Percentiles rank a stretch among this genome's conserved stretches.
phyloP scores from a whole-genome alignment of 2,329 filamentous ascomycete species.

The Aureobasidium sp. region DNA sequence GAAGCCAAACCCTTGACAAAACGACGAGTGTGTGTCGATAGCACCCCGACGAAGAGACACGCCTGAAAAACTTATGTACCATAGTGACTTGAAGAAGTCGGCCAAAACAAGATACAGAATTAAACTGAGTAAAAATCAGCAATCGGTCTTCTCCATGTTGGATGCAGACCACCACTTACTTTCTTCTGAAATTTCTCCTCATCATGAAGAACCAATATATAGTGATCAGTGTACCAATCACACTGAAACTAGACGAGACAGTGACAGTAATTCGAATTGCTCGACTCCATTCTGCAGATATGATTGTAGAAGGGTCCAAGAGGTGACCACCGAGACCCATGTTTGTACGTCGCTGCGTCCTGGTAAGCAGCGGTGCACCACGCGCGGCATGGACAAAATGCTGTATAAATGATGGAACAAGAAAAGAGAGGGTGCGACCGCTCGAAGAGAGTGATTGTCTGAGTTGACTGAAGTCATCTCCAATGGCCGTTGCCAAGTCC shows the following conservation, averaged over 20 bases:
- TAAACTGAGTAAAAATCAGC: constrained; percentile 43
- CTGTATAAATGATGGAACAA: not conserved
- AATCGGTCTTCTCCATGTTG: not conserved
- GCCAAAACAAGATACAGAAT: constrained; percentile 68
- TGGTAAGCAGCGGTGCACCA: not conserved
- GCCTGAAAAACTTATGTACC: constrained; percentile 59
- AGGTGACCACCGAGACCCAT: constrained; percentile 18
- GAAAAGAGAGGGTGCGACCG: not conserved
- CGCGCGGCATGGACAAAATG: not conserved
- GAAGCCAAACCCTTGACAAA: constrained; percentile 65
- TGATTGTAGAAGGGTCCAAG: constrained; percentile 15
- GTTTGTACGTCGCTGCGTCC: not conserved
- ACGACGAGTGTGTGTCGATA: constrained; percentile 44
- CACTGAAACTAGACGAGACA: constrained; percentile 43
- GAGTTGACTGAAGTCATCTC: constrained; percentile 14
- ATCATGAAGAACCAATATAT: constrained; percentile 70
- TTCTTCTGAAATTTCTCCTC: constrained; percentile 66
- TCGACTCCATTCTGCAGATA: constrained; percentile 21
- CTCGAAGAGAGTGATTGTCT: constrained; percentile 3
- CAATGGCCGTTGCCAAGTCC: constrained; percentile 15
- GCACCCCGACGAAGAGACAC: constrained; percentile 49
- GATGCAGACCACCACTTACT: constrained; percentile 40
- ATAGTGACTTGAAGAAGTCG: constrained; percentile 63
- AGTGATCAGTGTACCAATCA: constrained; percentile 49
- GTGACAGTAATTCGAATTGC: constrained; percentile 30